Percentiles rank a stretch among this genome's conserved stretches.
Conservation (phyloP, 805 yeast genomes). For the Candida nitratophila region DNA sequence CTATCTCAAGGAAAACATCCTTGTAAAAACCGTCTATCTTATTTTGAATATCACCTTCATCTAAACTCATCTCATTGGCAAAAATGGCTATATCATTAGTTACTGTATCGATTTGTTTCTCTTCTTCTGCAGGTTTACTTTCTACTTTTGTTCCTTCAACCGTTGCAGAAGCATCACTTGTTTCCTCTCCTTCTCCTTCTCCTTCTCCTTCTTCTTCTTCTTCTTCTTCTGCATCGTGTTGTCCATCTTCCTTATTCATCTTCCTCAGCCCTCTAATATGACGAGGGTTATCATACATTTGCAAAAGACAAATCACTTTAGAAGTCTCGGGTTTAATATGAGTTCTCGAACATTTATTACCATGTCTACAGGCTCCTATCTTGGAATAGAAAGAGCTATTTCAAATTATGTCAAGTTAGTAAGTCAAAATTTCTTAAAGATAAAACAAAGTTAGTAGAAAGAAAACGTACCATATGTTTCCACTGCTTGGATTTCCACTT, state of each 20-base stretch:
- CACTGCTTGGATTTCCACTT: not conserved
- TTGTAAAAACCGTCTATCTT: conserved; percentile 57
- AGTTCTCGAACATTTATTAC: conserved; percentile 73
- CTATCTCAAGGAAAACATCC: conserved; percentile 64
- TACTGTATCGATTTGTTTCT: not conserved
- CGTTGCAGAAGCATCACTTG: not conserved
- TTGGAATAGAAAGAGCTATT: conserved; percentile 50
- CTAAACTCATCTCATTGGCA: conserved; percentile 4
- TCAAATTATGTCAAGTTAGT: not conserved
- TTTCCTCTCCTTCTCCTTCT: not conserved
- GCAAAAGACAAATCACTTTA: conserved; percentile 45
- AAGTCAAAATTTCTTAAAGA: too few species aligned
- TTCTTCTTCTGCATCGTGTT: conserved; percentile 1
- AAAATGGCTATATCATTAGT: not conserved
- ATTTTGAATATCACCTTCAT: conserved; percentile 31
- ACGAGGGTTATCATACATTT: conserved; percentile 59
- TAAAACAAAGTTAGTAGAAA: too few species aligned
- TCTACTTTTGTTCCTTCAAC: not conserved
- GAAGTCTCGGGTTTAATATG: conserved; percentile 65
- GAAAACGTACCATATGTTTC: not conserved
- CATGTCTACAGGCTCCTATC: conserved; percentile 93
- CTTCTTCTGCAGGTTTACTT: not conserved
- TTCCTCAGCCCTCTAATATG: conserved; percentile 24
- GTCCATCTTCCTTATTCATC: conserved; percentile 13
- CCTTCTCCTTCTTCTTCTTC: not conserved